Evolutionary conservation across 371 early-diverging fungal genomes (phyloP).

Genomic region (Saksenaea vasiformis): DNA sequence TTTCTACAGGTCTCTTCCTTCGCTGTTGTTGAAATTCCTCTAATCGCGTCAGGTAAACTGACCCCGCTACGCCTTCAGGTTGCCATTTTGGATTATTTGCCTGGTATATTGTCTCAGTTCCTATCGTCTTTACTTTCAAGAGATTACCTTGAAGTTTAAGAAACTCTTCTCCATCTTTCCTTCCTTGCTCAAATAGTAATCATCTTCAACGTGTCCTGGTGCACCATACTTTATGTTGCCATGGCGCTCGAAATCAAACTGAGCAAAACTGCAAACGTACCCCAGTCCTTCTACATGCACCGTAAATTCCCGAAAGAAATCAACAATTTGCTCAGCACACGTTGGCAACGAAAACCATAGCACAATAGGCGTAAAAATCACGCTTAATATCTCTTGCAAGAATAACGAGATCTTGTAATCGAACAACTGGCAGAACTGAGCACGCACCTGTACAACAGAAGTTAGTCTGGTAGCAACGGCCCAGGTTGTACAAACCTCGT

Average conservation of each 20-base stretch:
- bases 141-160: conserved; percentile 85
- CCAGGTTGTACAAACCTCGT: conserved; percentile 55
- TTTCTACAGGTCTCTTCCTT: neutral
- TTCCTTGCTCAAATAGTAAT: conserved; percentile 73
- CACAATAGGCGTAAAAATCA: conserved; percentile 85
- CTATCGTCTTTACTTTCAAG: neutral
- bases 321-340: conserved; percentile 80
- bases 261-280: conserved; percentile 94
- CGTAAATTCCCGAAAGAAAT: conserved; percentile 93
- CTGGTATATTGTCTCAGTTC: conserved; percentile 28
- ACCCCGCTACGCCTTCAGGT: conserved; percentile 68
- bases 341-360: conserved; percentile 80
- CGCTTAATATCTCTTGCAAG: conserved; percentile 79
- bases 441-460: conserved; percentile 61
- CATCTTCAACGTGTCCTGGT: conserved; percentile 59
- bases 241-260: conserved; percentile 86
- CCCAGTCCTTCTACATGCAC: conserved; percentile 90
- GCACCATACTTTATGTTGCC: conserved; percentile 87
- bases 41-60: conserved; percentile 65
- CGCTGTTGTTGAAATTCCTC: conserved; percentile 29
- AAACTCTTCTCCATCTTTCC: conserved; percentile 98
- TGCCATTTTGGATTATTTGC: conserved; percentile 86
- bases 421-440: conserved; percentile 79
- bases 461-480: neutral
- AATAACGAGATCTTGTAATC: conserved; percentile 80